Base-by-base conservation (phyloP, 1,139 yeast species). In the Lodderomyces beijingensis region DNA sequence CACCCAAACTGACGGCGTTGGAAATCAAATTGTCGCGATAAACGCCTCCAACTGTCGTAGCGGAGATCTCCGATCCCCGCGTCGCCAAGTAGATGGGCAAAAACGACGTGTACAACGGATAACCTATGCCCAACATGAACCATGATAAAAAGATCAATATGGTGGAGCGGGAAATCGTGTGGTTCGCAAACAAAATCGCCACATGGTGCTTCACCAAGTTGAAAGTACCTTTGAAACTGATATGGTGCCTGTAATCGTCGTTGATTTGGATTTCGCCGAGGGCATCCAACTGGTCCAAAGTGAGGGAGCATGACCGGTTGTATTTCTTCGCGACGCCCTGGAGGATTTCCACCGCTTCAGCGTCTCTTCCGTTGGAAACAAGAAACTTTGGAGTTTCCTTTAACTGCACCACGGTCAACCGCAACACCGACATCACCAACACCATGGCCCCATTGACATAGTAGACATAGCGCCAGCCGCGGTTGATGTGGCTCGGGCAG, bases 11-110 rank as follows among this genome's bases (percentile, higher is more conserved):
- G 17, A 65, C 62, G 20, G 68, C 60, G 43, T 71, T 72, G 30
- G 70, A 68, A 33, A 78, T 62, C 31, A 72, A 55, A 28, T 72
- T 68, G 50, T 77, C 73, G 45, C 79, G 57, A 53, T 76, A 77
- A n/a, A 62, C 59, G 16, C 64, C 57, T 30, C 46, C 49, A 19
- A 62, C 51, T 25, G 64, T 51, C 19, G 49, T 41, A 1, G 61
- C 62, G n/a, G 66, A 50, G 7, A 65, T 61, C 27, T 60, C 52
- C 8, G 65, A 73, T 21, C 79, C 77, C 44, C 70, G 62, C 15
- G 62, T 53, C 6, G 62, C 63, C 26, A 75, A 52, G 46, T 68
- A 73, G 29, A 58, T 54, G 25, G 76, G 76, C 28, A 76, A 50
- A 53, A 75, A 75, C 28, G 68, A 69, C 39, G 69, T 62, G 51